These are phyloP conservation scores for Candida tetrigidarum DNA, from an alignment of 1,139 yeast genomes.

Conservation along the genomic window DNA sequence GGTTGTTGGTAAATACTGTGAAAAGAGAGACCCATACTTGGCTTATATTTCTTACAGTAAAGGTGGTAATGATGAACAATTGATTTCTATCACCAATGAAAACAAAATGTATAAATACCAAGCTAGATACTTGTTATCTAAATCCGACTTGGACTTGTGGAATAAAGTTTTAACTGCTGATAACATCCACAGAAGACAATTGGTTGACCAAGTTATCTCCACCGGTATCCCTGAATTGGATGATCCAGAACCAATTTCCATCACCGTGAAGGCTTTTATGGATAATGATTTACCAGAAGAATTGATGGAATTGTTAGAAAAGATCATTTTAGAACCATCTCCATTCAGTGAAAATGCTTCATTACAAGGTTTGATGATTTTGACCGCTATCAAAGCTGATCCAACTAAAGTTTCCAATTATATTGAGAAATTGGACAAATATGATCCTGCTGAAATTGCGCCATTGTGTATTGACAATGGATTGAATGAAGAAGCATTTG, in stretches of 20 bases:
- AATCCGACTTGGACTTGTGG: slow-evolving; percentile 88
- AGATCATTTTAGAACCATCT: slow-evolving; percentile 95
- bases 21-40: slow-evolving; percentile 97
- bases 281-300: slow-evolving; percentile 92
- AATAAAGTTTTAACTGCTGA: slow-evolving; percentile 72
- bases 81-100: slow-evolving; percentile 90
- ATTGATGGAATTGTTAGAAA: slow-evolving; percentile 90
- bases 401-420: slow-evolving; percentile 81
- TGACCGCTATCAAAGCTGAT: slow-evolving; percentile 97
- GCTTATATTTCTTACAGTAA: slow-evolving; percentile 97
- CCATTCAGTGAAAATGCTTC: slow-evolving; percentile 96
- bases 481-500: slow-evolving; percentile 92
- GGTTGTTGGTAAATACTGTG: slow-evolving; percentile 98
- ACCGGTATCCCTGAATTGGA: slow-evolving; percentile 96
- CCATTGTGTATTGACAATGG: slow-evolving; percentile 89
- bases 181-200: slow-evolving; percentile 84
- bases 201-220: slow-evolving; percentile 92
- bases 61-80: slow-evolving; percentile 90
- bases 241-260: slow-evolving; percentile 94
- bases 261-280: slow-evolving; percentile 97
- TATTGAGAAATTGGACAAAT: slow-evolving; percentile 88
- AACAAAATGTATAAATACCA: slow-evolving; percentile 98
- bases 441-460: slow-evolving; percentile 93
- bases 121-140: slow-evolving; percentile 88
- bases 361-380: slow-evolving; percentile 86